Base-by-base conservation (phyloP, 1,139 yeast genomes). In the Protomyces lactucae-debilis region DNA sequence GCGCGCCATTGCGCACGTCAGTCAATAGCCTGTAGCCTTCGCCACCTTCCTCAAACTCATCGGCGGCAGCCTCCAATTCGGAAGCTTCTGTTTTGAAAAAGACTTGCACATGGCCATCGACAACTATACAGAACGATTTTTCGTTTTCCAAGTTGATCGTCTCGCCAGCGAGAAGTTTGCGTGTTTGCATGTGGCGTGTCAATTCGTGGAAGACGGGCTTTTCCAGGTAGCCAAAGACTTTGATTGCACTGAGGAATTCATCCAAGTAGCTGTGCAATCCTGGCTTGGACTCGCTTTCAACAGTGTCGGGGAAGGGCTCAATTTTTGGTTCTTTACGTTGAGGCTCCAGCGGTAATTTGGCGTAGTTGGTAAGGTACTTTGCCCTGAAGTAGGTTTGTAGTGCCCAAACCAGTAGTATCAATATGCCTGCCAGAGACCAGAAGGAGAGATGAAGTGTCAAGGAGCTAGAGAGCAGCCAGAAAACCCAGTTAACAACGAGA, bases 211-310 rank as follows among this genome's bases (percentile, higher is more conserved):
- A 92, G 1, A 93, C 97, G 1, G 88, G 87, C 66, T 87, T 82
- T 70, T 93, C 99, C 64, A 93, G 78, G 74, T 92, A 92, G 0
- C 99, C 99, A 77, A 93, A 93, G 21, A 93, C 89, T 75, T 90
- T 91, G 69, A 93, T 89, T 0, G 97, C 98, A 64, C 88, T 82
- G 57, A 93, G 77, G 71, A 93, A 93, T 66, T 92, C 96, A 73
- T 93, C 97, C 66, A 93, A 77, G 72, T 91, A 92, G 32, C 84
- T 82, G 0, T 81, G 75, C 52, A 79, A 74, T 9, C 80, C 76
- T 4, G 80, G 74, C 64, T 80, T 79, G 43, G 76, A 71, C 60
- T 75, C 77, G n/a, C 70, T 69, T 25, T 72, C 76, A 25, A 71
- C 73, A 2, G 77, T 69, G 57, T 77, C 80, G 25, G 78, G 68